These are phyloP conservation scores for Penicillium taxi DNA, from an alignment of 495 filamentous ascomycete genomes.

Conservation along the genomic window DNA sequence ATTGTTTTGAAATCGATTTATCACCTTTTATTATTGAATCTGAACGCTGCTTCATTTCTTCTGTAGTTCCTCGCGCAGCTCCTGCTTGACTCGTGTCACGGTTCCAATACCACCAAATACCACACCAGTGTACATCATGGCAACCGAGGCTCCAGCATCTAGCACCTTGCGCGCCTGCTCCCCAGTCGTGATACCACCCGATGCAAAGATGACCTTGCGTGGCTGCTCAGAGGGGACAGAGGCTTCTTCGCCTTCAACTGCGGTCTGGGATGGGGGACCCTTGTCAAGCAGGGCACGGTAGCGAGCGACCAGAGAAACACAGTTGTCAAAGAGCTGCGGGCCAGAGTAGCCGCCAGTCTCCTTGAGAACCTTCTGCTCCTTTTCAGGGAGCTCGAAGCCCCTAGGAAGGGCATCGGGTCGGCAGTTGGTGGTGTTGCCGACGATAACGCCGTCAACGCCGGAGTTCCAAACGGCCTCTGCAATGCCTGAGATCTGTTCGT, in stretches of 20 bases:
- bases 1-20: conserved; percentile 4
- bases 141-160: conserved; percentile 78
- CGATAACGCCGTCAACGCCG: conserved; percentile 89
- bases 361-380: conserved; percentile 56
- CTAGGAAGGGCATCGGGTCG: conserved; percentile 60
- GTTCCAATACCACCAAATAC: conserved; percentile 83
- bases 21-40: conserved; percentile 4
- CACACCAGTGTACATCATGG: conserved; percentile 75
- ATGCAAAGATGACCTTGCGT: conserved; percentile 84
- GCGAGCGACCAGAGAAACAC: conserved; percentile 62
- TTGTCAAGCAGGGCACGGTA: conserved; percentile 70
- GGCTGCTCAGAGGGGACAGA: conserved; percentile 15
- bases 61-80: conserved; percentile 59
- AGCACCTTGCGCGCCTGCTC: conserved; percentile 69
- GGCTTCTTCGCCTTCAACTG: conserved; percentile 9
- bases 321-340: conserved; percentile 74
- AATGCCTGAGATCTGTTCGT: conserved; percentile 75
- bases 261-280: conserved; percentile 15
- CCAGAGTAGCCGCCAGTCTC: conserved; percentile 89
- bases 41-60: conserved; percentile 19
- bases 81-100: conserved; percentile 75
- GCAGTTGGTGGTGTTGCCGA: conserved; percentile 93
- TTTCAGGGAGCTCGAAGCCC: conserved; percentile 52
- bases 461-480: conserved; percentile 75
- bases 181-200: conserved; percentile 81